Evolutionary conservation across 306 rosid genomes (phyloP).

Genomic region (Delonix regia): DNA sequence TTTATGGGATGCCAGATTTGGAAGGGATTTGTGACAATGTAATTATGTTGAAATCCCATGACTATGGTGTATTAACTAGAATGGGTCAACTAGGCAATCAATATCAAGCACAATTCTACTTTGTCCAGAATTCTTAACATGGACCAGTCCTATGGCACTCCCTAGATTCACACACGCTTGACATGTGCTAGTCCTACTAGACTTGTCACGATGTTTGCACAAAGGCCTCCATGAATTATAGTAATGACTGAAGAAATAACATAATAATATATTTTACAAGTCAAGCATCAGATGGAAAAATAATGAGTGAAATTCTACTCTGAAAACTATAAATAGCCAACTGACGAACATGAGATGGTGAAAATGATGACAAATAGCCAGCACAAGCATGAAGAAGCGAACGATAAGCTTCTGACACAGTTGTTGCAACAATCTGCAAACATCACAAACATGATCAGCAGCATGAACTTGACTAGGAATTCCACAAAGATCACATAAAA

Average conservation of each 20-base stretch:
- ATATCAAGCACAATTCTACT: too few relatives aligned
- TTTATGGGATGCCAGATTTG: too few relatives aligned
- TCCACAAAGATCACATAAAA: constrained; percentile 19
- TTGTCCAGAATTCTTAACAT: too few relatives aligned
- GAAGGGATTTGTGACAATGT: too few relatives aligned
- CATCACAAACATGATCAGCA: constrained; percentile 37
- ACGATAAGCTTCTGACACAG: constrained; percentile 67
- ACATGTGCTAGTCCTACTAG: too few relatives aligned
- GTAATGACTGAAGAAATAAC: constrained; percentile 14
- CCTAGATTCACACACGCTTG: too few relatives aligned
- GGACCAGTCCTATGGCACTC: too few relatives aligned
- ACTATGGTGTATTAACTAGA: too few relatives aligned
- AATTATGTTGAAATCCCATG: too few relatives aligned
- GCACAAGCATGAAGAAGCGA: constrained; percentile 86
- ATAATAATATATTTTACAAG: constrained; percentile 5
- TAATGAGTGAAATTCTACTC: neutral
- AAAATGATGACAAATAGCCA: constrained; percentile 87
- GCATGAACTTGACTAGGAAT: constrained; percentile 25
- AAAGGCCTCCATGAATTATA: too few relatives aligned
- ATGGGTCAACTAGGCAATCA: too few relatives aligned
- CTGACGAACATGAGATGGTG: constrained; percentile 84
- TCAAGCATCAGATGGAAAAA: constrained; percentile 15
- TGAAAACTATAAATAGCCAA: constrained; percentile 32
- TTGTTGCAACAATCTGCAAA: constrained; percentile 75
- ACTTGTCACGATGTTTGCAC: too few relatives aligned